These are phyloP conservation scores for Neonectria ditissima DNA, from an alignment of 2,329 filamentous ascomycete genomes.

Conservation along the genomic window DNA sequence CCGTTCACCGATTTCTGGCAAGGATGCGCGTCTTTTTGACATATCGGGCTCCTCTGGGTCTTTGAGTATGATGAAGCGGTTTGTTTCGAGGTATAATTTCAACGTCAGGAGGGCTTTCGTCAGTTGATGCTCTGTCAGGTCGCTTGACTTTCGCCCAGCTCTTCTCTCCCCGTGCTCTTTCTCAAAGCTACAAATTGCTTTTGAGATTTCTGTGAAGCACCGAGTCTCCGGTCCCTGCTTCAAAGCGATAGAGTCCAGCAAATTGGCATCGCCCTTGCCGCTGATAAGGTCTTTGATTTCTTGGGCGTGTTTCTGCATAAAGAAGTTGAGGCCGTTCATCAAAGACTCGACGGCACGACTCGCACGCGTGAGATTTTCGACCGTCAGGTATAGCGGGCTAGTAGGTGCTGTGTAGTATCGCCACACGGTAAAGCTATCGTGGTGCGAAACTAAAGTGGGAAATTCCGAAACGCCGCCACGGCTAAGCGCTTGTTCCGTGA, in stretches of 20 bases:
- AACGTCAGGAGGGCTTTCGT: conserved; percentile 8
- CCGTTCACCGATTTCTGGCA: background rate
- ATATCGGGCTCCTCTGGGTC: conserved; percentile 23
- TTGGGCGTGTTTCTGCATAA: conserved; percentile 20
- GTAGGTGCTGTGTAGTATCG: conserved; percentile 17
- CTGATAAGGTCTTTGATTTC: conserved; percentile 3
- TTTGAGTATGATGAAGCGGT: conserved; percentile 16
- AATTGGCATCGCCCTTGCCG: background rate
- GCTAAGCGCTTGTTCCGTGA: background rate
- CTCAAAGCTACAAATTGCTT: conserved; percentile 6
- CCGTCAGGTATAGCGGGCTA: background rate
- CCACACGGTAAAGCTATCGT: conserved; percentile 17
- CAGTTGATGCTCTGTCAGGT: background rate
- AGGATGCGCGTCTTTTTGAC: background rate
- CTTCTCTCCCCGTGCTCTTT: background rate
- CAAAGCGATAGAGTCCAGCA: background rate
- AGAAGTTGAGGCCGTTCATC: background rate
- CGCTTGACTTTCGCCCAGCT: background rate
- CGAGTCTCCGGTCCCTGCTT: conserved; percentile 5
- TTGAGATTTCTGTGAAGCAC: conserved; percentile 21
- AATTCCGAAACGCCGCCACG: background rate
- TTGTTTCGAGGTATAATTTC: conserved; percentile 1
- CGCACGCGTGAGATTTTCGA: background rate
- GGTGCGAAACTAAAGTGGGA: background rate
- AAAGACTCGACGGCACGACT: conserved; percentile 19